Evolutionary conservation across 495 filamentous ascomycete genomes (phyloP), one percentile per base, ranked within the genome.

Genomic region (Penicillium riverlandense): DNA sequence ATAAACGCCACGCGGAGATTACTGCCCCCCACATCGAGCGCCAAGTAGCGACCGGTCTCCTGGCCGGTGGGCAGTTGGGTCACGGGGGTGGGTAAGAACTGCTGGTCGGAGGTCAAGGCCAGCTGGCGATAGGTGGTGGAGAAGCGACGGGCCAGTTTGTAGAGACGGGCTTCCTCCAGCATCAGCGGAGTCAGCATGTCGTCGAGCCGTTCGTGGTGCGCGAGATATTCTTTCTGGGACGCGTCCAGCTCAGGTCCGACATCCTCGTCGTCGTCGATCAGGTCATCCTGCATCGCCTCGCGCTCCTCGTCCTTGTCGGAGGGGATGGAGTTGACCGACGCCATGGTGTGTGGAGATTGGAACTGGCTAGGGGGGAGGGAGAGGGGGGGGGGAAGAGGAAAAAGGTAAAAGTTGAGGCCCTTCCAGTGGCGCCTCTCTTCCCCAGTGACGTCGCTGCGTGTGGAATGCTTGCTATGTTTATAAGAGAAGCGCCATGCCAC

Each of bases 1-100:
- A 90, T 77, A 44, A 90, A 86, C 33, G 81, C 85, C 7, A 90
- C 86, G 38, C 87, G 75, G 14, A 92, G 66, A 48, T 92, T 92
- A 13, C 82, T 86, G 12, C 87, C 87, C 29, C 87, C 87, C 34
- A 90, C 84, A 62, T 90, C 86, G 46, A 89, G 87, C 9, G 84
- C 83, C 6, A 90, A 67, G 53, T 81, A 88, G 29, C 80, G 84
- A 48, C 85, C 86, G 6, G 68, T 76, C 47, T 83, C 82, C 34
- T 76, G 61, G 8, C 78, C 80, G 0, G 61, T 74, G 1, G 85
- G 85, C 29, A 86, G 67, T 45, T 80, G 78, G 29, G 84, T 87
- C 45, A 92, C 83, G 2, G 87, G 87, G 2, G 86, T 92, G 3
- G 86, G 76, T 28, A 92, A 67, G 44, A 90, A 90, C 57, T 90